Evolutionary conservation across 768 basidiomycete genomes (phyloP).

Genomic region (Ramaria rubella): DNA sequence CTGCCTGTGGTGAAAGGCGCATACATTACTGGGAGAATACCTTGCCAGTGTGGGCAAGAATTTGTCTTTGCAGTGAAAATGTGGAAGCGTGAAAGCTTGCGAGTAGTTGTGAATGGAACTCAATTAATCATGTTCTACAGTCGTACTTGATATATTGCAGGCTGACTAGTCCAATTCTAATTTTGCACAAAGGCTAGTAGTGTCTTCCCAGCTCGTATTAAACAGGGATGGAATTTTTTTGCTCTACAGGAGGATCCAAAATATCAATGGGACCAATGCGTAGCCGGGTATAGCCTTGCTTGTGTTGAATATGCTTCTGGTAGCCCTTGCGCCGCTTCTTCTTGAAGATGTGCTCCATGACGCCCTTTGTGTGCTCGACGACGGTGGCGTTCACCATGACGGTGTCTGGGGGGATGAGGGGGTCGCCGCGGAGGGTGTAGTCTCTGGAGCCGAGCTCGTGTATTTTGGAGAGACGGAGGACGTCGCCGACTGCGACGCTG

Average conservation of each 20-base stretch:
- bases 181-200: background rate
- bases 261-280: conserved; percentile 78
- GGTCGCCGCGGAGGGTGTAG: conserved; percentile 80
- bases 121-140: too few relatives aligned
- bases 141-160: too few relatives aligned
- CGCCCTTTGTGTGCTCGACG: conserved; percentile 95
- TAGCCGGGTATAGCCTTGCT: conserved; percentile 93
- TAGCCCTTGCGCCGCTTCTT: conserved; percentile 99
- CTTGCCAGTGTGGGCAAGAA: too few relatives aligned
- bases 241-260: conserved; percentile 16
- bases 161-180: background rate
- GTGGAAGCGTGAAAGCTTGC: too few relatives aligned
- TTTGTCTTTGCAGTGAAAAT: too few relatives aligned
- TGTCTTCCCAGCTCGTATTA: background rate
- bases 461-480: conserved; percentile 75
- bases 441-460: conserved; percentile 95
- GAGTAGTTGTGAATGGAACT: too few relatives aligned
- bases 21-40: too few relatives aligned
- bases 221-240: background rate
- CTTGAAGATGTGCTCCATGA: conserved; percentile 88
- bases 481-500: conserved; percentile 79
- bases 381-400: conserved; percentile 84
- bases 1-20: too few relatives aligned
- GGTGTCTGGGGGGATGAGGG: conserved; percentile 54
- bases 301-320: conserved; percentile 87